Conservation (phyloP, 768 basidiomycete species). For the Cubamyces lactineus region DNA sequence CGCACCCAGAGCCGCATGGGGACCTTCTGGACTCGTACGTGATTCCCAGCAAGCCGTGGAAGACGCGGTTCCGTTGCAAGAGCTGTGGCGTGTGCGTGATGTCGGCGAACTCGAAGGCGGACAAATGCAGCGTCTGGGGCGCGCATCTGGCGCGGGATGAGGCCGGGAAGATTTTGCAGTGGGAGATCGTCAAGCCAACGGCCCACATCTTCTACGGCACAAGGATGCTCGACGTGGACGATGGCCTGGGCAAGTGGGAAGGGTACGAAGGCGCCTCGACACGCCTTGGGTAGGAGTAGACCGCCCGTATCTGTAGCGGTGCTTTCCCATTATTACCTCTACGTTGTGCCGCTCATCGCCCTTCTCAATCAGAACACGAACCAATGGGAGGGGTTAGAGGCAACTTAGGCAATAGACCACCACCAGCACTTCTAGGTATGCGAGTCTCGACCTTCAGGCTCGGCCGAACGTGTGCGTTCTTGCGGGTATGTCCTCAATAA, state of each 20-base stretch:
- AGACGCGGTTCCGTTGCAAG: conserved; percentile 66
- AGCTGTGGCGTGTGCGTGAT: conserved; percentile 58
- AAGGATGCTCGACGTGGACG: conserved; percentile 57
- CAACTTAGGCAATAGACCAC: too few species aligned
- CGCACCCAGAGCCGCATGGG: conserved; percentile 41
- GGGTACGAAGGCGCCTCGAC: conserved; percentile 60
- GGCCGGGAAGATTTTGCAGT: conserved; percentile 51
- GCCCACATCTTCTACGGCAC: conserved; percentile 71
- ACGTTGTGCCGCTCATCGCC: too few species aligned
- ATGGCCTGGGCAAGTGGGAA: conserved; percentile 63
- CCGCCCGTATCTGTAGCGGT: too few species aligned
- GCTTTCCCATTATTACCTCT: too few species aligned
- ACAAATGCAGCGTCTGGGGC: conserved; percentile 62
- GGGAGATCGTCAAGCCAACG: conserved; percentile 62
- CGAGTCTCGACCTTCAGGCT: too few species aligned
- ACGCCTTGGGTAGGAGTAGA: conserved; percentile 32
- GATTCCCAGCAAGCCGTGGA: conserved; percentile 55
- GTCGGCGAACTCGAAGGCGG: conserved; percentile 52
- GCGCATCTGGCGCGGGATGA: conserved; percentile 56
- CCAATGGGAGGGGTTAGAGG: too few species aligned
- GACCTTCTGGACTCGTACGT: conserved; percentile 49
- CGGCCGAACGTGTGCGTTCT: too few species aligned
- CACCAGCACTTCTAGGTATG: too few species aligned
- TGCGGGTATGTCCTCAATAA: too few species aligned
- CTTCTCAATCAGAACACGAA: too few species aligned